Percentiles rank a stretch among this genome's conserved stretches.
Evolutionary conservation across 805 yeast species (phyloP).

Genomic region (Suhomyces prunicola): DNA sequence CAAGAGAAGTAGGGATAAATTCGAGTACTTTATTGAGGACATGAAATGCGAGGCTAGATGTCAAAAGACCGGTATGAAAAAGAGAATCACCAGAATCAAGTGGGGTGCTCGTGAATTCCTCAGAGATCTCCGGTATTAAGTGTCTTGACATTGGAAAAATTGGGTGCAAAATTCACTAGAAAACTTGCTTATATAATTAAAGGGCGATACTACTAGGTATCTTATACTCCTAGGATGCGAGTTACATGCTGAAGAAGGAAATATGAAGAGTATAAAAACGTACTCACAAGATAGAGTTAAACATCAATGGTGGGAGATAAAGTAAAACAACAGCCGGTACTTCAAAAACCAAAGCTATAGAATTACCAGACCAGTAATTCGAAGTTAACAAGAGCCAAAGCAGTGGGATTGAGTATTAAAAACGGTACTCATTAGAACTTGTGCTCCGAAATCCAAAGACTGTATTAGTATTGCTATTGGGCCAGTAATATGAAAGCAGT

Average conservation of each 20-base stretch:
- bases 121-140: too few relatives aligned
- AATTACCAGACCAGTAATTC: too few relatives aligned
- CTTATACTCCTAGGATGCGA: neutral
- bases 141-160: neutral
- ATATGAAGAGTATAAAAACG: neutral
- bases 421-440: neutral
- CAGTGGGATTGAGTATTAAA: neutral
- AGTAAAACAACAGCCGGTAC: too few relatives aligned
- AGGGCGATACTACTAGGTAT: neutral
- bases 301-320: neutral
- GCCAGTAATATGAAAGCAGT: neutral
- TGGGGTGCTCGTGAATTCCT: neutral
- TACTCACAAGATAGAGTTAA: neutral
- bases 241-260: neutral
- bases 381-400: neutral
- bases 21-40: neutral
- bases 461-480: neutral
- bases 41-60: neutral
- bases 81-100: neutral
- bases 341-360: too few relatives aligned
- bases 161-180: neutral
- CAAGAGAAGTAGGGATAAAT: neutral
- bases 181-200: too few relatives aligned
- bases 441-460: neutral
- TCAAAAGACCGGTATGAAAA: neutral